Evolutionary conservation across 163 green algal genomes (phyloP).

Genomic region (Coccomyxa subellipsoidea): DNA sequence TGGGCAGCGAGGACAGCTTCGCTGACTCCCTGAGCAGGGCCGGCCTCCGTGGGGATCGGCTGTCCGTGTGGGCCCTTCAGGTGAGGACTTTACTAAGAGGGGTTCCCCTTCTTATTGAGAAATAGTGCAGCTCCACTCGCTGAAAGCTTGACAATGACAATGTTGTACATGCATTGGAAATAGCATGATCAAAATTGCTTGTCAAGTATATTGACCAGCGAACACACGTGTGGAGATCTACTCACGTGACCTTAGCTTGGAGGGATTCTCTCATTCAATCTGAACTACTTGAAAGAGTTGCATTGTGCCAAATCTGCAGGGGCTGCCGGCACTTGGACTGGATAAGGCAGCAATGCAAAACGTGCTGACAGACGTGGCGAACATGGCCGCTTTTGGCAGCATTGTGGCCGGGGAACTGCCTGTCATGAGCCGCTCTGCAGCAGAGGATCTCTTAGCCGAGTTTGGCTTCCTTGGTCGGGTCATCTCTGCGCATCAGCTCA

Average conservation of each 20-base stretch:
- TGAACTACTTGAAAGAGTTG: too few species aligned
- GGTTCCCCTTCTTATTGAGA: too few species aligned
- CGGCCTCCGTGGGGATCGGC: slow-evolving; percentile 60
- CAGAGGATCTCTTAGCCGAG: slow-evolving; percentile 57
- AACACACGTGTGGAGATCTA: too few species aligned
- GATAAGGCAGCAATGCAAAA: neutral
- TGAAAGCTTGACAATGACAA: too few species aligned
- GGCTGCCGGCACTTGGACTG: slow-evolving; percentile 23
- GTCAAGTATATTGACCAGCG: too few species aligned
- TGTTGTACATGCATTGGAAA: too few species aligned
- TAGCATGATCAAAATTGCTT: too few species aligned
- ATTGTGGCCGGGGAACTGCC: slow-evolving; percentile 67
- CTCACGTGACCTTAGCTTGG: too few species aligned
- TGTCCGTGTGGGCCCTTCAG: slow-evolving; percentile 77
- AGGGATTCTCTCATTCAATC: too few species aligned
- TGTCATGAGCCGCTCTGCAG: slow-evolving; percentile 9
- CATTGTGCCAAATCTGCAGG: too few species aligned
- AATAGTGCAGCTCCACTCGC: too few species aligned
- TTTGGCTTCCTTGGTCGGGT: slow-evolving; percentile 44
- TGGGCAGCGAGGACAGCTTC: slow-evolving; percentile 21
- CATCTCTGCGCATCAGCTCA: neutral
- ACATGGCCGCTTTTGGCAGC: slow-evolving; percentile 55
- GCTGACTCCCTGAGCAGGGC: slow-evolving; percentile 34
- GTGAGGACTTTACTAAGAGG: slow-evolving; percentile 19
- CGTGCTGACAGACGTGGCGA: slow-evolving; percentile 50